Evolutionary conservation across 805 yeast species (phyloP).

Genomic region (Suhomyces kilbournensis): DNA sequence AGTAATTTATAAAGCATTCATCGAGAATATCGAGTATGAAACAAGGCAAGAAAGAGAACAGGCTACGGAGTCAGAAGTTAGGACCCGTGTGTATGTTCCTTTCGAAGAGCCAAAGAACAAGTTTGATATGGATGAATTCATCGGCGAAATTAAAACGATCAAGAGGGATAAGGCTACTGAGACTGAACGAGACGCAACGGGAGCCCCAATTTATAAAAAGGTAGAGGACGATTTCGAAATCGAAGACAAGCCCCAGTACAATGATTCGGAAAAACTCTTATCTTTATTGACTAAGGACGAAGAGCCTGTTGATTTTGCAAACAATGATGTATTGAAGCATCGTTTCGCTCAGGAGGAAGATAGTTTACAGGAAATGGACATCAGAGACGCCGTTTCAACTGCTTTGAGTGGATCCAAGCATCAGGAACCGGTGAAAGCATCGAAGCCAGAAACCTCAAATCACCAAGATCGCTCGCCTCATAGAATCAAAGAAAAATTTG

Average conservation of each 20-base stretch:
- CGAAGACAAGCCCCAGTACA: constrained; percentile 8
- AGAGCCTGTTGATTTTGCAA: constrained; percentile 7
- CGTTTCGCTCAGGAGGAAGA: constrained; percentile 1
- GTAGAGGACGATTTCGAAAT: not conserved
- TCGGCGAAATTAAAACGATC: constrained; percentile 3
- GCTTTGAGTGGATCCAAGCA: constrained; percentile 15
- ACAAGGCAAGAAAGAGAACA: not conserved
- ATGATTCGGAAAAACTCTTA: constrained; percentile 17
- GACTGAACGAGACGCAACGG: not conserved
- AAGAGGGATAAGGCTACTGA: not conserved
- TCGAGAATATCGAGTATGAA: constrained; percentile 17
- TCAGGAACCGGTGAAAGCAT: not conserved
- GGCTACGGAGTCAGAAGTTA: not conserved
- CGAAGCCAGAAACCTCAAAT: not conserved
- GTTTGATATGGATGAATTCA: constrained; percentile 20
- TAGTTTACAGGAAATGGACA: constrained; percentile 10
- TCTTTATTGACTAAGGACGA: constrained; percentile 13
- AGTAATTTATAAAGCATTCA: constrained; percentile 17
- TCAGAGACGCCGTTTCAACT: constrained; percentile 21
- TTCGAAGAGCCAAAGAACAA: constrained; percentile 8
- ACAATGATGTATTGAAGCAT: constrained; percentile 3
- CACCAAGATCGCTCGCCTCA: not conserved
- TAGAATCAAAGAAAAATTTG: not conserved
- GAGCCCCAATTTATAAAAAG: not conserved
- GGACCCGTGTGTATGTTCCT: constrained; percentile 1